Conservation (phyloP, 2,329 filamentous ascomycete genomes). For the Phaeosphaeriaceae sp. region DNA sequence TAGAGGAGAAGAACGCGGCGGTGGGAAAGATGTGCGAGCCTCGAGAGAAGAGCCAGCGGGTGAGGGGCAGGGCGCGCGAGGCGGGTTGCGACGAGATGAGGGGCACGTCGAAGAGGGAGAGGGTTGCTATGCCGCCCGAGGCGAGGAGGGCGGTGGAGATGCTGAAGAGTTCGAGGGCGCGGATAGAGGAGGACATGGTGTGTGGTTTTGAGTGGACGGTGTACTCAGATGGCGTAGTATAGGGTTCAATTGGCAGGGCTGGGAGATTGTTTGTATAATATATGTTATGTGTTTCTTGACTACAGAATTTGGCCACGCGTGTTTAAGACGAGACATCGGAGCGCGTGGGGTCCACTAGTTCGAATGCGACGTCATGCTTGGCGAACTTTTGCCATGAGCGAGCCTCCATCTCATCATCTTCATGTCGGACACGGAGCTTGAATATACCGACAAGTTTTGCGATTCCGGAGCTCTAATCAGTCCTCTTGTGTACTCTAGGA, state of each 20-base stretch:
- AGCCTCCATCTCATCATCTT: background rate
- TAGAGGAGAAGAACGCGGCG: constrained; percentile 32
- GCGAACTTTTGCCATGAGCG: background rate
- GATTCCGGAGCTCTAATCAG: constrained; percentile 55
- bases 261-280: too few species aligned
- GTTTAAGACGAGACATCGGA: background rate
- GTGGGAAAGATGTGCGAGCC: constrained; percentile 47
- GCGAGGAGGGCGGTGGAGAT: constrained; percentile 42
- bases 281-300: too few species aligned
- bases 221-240: too few species aligned
- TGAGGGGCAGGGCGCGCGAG: constrained; percentile 46
- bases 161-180: constrained; percentile 32
- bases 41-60: constrained; percentile 47
- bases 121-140: constrained; percentile 43
- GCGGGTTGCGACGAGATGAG: constrained; percentile 43
- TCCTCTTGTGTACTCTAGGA: constrained; percentile 65
- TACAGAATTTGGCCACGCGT: background rate
- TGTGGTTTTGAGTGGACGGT: background rate
- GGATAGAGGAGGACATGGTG: constrained; percentile 12
- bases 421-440: background rate
- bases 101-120: constrained; percentile 44
- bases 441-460: background rate
- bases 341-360: background rate
- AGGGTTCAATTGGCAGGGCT: too few species aligned
- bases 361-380: constrained; percentile 1